Evolutionary conservation across 2,329 filamentous ascomycete species (phyloP).

Genomic region (Pseudohalonectria lignicola): DNA sequence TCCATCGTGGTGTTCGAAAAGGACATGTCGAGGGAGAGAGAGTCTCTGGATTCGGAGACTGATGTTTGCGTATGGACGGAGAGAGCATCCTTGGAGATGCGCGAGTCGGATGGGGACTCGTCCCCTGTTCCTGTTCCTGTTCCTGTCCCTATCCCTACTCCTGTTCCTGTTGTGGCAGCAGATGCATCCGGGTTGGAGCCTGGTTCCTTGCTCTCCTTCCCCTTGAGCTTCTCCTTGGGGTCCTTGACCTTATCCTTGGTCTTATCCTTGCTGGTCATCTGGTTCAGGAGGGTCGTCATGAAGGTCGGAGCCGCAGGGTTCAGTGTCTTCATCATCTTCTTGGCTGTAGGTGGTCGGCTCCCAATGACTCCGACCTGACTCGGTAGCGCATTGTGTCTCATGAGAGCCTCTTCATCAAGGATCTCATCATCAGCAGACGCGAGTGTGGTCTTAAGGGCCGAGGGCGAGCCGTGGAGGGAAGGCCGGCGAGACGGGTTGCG

Average conservation of each 20-base stretch:
- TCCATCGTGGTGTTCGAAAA: conserved; percentile 49
- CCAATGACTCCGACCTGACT: conserved; percentile 65
- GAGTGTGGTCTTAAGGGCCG: conserved; percentile 46
- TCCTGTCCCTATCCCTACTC: too few species aligned
- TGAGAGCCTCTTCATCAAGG: conserved; percentile 43
- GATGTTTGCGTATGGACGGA: conserved; percentile 49
- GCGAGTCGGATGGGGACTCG: conserved; percentile 36
- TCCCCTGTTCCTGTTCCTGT: too few species aligned
- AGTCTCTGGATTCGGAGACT: conserved; percentile 49
- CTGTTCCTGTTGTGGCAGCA: too few species aligned
- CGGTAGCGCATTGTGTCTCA: conserved; percentile 39
- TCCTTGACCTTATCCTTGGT: conserved; percentile 24
- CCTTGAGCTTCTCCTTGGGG: conserved; percentile 29
- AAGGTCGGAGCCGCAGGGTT: conserved; percentile 89
- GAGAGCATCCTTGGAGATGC: conserved; percentile 43
- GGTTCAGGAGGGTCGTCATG: conserved; percentile 56
- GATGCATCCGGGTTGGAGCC: conserved; percentile 15
- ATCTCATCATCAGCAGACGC: conserved; percentile 56
- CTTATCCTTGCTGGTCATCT: conserved; percentile 25
- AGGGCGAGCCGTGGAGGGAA: conserved; percentile 68
- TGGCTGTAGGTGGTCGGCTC: conserved; percentile 50
- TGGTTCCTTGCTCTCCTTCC: conserved; percentile 20
- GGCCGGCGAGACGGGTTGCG: conserved; percentile 69
- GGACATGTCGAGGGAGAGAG: conserved; percentile 41
- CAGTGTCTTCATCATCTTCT: conserved; percentile 47